Evolutionary conservation across 1,284 basidiomycete genomes (phyloP), one percentile per base, ranked within the genome.

Genomic region (Austropuccinia psidii): DNA sequence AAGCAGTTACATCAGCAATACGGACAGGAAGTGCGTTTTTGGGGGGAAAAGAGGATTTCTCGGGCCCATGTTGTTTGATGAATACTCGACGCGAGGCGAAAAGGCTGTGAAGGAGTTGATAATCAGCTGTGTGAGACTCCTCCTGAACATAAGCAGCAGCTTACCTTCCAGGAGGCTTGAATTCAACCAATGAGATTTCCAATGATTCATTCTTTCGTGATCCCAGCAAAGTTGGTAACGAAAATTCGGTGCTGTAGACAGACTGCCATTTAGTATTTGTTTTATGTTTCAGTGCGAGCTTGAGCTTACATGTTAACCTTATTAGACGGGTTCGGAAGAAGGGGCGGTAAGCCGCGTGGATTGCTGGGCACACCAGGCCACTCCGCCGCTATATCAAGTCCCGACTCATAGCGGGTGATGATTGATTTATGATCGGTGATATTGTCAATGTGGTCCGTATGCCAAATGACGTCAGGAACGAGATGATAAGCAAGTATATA

Each of bases 401-500:
- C 4, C n/a, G 21, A 15, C 6, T 6, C 2, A 24, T 24, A 29
- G 15, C 27, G 15, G 52, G 27, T 21, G 5, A 54, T 19, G n/a
- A 19, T 54, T 6, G 27, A 29, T 6, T 27, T 5, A 29, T n/a
- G 41, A 45, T 45, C 41, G n/a, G 9, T 11, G 9, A 45, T 19
- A 11, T 55, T 77, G 58, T 76, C 65, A 68, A 76, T 39, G 47
- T 75, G 77, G 75, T 79, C 78, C 31, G 76, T 68, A 75, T 76
- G 76, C 77, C 78, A 78, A 31, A 76, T 58, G 9, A 77, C 33
- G 57, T 78, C 75, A 4, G 79, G 78, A 1, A 77, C 76, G 65
- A 79, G 68, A 69, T 79, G 78, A 62, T 76, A 77, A 1, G 70
- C 60, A 9, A 79, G 70, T 33, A 78, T 50, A 58, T 77, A 77